Evolutionary conservation across 345 rosid genomes (phyloP).

Genomic region (Chamaenerion angustifolium): DNA sequence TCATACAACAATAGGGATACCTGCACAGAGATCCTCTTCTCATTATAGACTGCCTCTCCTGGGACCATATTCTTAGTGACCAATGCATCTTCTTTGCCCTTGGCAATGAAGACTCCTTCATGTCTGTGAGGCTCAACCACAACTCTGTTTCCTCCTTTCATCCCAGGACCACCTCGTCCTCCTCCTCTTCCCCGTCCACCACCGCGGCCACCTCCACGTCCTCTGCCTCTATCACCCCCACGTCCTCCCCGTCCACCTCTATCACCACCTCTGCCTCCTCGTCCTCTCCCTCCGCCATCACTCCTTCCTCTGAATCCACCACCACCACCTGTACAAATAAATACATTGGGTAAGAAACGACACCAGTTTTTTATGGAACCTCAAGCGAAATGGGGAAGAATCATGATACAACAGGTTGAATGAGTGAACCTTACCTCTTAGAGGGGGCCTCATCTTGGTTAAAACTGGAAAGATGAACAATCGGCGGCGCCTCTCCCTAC

Average conservation of each 20-base stretch:
- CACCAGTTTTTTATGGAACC: background rate
- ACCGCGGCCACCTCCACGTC: slow-evolving; percentile 23
- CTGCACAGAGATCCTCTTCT: slow-evolving; percentile 86
- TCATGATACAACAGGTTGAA: background rate
- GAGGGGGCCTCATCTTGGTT: slow-evolving; percentile 29
- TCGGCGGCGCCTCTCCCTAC: background rate
- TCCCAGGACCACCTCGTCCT: slow-evolving; percentile 45
- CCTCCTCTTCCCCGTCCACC: slow-evolving; percentile 30
- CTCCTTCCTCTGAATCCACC: slow-evolving; percentile 33
- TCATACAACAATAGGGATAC: slow-evolving; percentile 11
- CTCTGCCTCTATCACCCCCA: slow-evolving; percentile 21
- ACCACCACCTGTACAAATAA: slow-evolving; percentile 25
- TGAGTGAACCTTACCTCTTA: slow-evolving; percentile 14
- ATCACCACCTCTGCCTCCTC: slow-evolving; percentile 26
- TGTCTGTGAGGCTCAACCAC: slow-evolving; percentile 86
- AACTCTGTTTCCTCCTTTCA: slow-evolving; percentile 86
- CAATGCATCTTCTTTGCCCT: slow-evolving; percentile 94
- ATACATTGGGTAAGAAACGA: background rate
- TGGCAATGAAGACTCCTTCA: slow-evolving; percentile 74
- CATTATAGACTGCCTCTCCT: slow-evolving; percentile 88
- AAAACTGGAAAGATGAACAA: background rate
- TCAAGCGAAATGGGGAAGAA: too few species aligned
- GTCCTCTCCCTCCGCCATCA: slow-evolving; percentile 21
- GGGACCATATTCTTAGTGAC: slow-evolving; percentile 92
- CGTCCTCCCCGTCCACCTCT: slow-evolving; percentile 21